Percentiles rank a stretch among this genome's conserved stretches.
Evolutionary conservation across 2,329 filamentous ascomycete genomes (phyloP).

Genomic region (Capronia epimyces): DNA sequence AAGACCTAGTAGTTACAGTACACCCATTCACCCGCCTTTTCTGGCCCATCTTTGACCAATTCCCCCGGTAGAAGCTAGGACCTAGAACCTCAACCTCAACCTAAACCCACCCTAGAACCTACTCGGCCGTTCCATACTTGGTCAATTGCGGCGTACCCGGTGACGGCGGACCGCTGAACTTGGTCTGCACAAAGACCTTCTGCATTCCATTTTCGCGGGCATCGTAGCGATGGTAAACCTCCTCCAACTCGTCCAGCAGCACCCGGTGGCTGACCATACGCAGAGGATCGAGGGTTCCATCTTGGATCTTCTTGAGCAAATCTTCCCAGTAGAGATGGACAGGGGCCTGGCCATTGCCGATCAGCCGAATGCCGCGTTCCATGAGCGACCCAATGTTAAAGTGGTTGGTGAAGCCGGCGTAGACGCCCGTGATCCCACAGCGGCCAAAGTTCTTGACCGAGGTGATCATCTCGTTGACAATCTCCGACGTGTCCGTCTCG

Average conservation of each 20-base stretch:
- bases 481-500: constrained; percentile 75
- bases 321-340: constrained; percentile 81
- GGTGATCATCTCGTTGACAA: constrained; percentile 52
- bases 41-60: too few species aligned
- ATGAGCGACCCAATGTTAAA: constrained; percentile 80
- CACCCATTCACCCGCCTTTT: too few species aligned
- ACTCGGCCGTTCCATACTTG: constrained; percentile 26
- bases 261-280: constrained; percentile 79
- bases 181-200: constrained; percentile 67
- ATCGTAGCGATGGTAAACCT: constrained; percentile 60
- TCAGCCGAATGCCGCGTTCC: constrained; percentile 79
- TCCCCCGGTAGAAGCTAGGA: too few species aligned
- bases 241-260: constrained; percentile 65
- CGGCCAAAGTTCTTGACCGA: constrained; percentile 55
- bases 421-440: constrained; percentile 70
- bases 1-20: too few species aligned
- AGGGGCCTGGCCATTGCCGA: constrained; percentile 63
- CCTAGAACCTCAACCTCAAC: too few species aligned
- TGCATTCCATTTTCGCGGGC: constrained; percentile 59
- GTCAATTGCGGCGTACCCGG: constrained; percentile 50
- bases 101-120: too few species aligned
- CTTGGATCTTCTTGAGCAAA: constrained; percentile 62
- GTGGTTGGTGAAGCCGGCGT: constrained; percentile 65
- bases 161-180: constrained; percentile 49
- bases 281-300: constrained; percentile 64